Evolutionary conservation across 164 flowering plant genomes (phyloP).

Genomic region (Santalum album): DNA sequence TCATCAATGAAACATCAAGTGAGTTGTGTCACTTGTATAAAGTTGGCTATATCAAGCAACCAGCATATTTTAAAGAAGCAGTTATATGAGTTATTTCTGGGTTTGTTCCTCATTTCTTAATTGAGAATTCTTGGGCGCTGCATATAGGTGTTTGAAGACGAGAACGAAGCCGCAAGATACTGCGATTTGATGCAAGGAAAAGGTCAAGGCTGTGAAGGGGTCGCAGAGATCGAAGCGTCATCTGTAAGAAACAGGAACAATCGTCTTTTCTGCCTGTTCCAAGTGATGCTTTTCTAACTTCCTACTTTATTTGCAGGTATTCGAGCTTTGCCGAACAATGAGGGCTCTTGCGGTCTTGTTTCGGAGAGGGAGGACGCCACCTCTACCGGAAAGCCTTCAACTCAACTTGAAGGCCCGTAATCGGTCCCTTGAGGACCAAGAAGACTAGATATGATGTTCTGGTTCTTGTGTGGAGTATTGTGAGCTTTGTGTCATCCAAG

Average conservation of each 20-base stretch:
- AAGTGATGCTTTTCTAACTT: neutral
- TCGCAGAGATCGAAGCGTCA: constrained; percentile 92
- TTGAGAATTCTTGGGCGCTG: neutral
- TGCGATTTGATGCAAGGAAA: constrained; percentile 88
- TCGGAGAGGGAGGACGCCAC: constrained; percentile 81
- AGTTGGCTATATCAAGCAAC: too few relatives aligned
- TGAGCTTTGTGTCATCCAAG: too few relatives aligned
- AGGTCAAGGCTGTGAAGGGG: constrained; percentile 91
- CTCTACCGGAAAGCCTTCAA: constrained; percentile 79
- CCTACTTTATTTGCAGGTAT: constrained; percentile 44
- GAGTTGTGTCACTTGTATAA: too few relatives aligned
- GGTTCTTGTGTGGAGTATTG: too few relatives aligned
- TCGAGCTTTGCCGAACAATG: constrained; percentile 80
- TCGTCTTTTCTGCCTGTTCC: neutral
- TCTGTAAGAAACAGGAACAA: constrained; percentile 40
- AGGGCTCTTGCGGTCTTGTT: constrained; percentile 89
- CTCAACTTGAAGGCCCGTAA: constrained; percentile 71
- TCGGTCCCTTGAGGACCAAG: constrained; percentile 88
- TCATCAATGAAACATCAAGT: too few relatives aligned
- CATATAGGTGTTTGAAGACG: constrained; percentile 88
- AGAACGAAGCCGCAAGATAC: constrained; percentile 71
- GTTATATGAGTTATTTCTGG: neutral
- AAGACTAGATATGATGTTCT: constrained; percentile 26
- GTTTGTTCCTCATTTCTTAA: neutral
- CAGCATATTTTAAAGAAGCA: too few relatives aligned